A percentile compares a stretch with the other conserved stretches of the same genome.
These are phyloP conservation scores for Blastobotrys chiropterorum DNA, from an alignment of 805 yeast species.

Conservation along the genomic window DNA sequence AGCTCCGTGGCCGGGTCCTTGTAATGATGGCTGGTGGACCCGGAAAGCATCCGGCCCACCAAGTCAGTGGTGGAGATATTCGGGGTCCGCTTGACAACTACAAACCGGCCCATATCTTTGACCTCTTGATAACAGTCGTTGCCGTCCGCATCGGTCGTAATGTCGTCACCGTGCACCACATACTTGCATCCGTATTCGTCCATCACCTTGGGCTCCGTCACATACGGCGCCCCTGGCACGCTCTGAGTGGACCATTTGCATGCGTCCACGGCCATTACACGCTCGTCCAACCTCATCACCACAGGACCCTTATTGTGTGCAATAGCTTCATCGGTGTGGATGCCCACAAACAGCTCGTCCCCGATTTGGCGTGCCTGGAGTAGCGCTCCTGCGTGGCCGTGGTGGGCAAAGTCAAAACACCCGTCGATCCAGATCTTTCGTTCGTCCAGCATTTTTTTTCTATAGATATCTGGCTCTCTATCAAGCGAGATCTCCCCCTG, in stretches of 20 bases:
- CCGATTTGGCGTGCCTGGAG: conserved; percentile 86
- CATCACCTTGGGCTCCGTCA: conserved; percentile 78
- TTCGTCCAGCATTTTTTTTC: conserved; percentile 4
- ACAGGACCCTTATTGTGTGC: conserved; percentile 82
- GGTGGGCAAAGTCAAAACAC: conserved; percentile 96
- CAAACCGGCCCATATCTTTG: conserved; percentile 78
- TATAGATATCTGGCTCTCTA: too few relatives aligned
- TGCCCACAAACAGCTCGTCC: conserved; percentile 70
- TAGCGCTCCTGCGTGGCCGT: conserved; percentile 97
- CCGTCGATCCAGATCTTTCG: conserved; percentile 78
- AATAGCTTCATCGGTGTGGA: conserved; percentile 89
- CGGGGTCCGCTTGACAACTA: conserved; percentile 89
- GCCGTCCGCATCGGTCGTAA: conserved; percentile 93
- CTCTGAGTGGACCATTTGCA: conserved; percentile 82
- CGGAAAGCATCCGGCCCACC: conserved; percentile 77
- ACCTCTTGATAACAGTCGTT: conserved; percentile 84
- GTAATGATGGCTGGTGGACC: conserved; percentile 54
- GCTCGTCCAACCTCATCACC: conserved; percentile 78
- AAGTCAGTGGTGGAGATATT: conserved; percentile 93
- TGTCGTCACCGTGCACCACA: conserved; percentile 98
- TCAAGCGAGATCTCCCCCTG: too few relatives aligned
- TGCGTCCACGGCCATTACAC: conserved; percentile 78
- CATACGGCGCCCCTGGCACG: conserved; percentile 83
- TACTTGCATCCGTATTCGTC: conserved; percentile 68
- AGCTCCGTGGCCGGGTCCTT: conserved; percentile 22